Conservation (phyloP, 139 green algal genomes). For the Astrephomene gubernaculifera region DNA sequence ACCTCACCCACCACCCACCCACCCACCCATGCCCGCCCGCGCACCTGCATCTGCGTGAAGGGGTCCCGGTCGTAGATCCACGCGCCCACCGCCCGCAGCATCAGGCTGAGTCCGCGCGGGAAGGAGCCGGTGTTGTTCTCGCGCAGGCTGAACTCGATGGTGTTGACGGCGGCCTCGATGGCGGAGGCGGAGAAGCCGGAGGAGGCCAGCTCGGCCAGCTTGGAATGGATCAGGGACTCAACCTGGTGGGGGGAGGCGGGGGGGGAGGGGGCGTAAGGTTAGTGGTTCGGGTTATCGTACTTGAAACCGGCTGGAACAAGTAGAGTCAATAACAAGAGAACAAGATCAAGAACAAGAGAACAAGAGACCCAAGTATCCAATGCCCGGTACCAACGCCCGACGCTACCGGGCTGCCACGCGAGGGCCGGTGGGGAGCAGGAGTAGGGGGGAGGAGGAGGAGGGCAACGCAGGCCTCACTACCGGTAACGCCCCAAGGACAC, state of each 20-base stretch:
- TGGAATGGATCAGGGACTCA: conserved; percentile 84
- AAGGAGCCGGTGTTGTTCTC: conserved; percentile 99
- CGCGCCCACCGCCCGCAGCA: conserved; percentile 92
- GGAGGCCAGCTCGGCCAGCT: conserved; percentile 73
- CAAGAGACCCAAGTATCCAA: too few relatives aligned
- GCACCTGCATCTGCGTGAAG: conserved; percentile 85
- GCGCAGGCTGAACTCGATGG: conserved; percentile 97
- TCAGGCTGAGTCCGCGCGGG: conserved; percentile 95
- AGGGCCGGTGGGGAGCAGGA: too few relatives aligned
- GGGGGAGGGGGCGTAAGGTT: neutral
- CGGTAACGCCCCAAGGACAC: too few relatives aligned
- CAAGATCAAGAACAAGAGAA: too few relatives aligned
- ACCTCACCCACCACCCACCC: too few relatives aligned
- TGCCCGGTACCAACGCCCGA: too few relatives aligned
- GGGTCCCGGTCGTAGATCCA: conserved; percentile 98
- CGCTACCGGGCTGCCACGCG: too few relatives aligned
- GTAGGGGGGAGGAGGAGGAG: neutral
- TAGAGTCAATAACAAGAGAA: too few relatives aligned
- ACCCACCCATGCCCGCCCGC: neutral
- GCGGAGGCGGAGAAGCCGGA: conserved; percentile 76
- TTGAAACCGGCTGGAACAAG: too few relatives aligned
- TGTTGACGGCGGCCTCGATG: conserved; percentile 97
- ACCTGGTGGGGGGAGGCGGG: conserved; percentile 57
- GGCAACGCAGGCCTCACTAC: too few relatives aligned
- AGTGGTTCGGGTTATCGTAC: too few relatives aligned